Percentiles rank a stretch among this genome's conserved stretches.
These are phyloP conservation scores for Panaeolus cyanescens DNA, from an alignment of 768 basidiomycete genomes.

Conservation along the genomic window DNA sequence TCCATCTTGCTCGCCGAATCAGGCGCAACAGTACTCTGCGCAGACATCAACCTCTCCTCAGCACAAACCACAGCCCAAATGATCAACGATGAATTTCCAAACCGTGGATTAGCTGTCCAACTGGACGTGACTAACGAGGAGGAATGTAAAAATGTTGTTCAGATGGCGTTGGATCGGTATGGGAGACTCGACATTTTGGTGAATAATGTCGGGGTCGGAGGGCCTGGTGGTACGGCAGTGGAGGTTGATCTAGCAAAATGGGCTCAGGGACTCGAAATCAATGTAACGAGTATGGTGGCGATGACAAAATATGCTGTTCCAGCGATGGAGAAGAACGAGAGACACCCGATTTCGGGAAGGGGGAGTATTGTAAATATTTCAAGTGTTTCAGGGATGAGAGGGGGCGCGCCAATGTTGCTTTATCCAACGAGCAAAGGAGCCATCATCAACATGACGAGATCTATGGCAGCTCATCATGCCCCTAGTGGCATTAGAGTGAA, in stretches of 20 bases:
- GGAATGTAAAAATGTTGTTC: constrained; percentile 37
- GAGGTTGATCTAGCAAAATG: constrained; percentile 37
- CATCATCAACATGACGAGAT: constrained; percentile 43
- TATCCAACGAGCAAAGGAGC: constrained; percentile 47
- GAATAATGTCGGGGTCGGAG: constrained; percentile 43
- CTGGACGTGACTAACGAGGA: constrained; percentile 36
- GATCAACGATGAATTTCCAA: constrained; percentile 40
- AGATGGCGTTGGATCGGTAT: constrained; percentile 32
- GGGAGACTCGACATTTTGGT: constrained; percentile 45
- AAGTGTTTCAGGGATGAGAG: constrained; percentile 37
- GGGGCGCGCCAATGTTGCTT: constrained; percentile 39
- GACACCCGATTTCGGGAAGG: constrained; percentile 29
- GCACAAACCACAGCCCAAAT: constrained; percentile 39
- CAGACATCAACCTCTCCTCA: constrained; percentile 37
- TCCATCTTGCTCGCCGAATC: constrained; percentile 44
- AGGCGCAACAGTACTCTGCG: constrained; percentile 37
- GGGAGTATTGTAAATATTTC: constrained; percentile 46
- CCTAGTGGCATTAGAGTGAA: constrained; percentile 41
- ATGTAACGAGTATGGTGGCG: constrained; percentile 45
- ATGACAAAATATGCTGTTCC: constrained; percentile 45
- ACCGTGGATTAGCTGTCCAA: constrained; percentile 31
- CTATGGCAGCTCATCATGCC: constrained; percentile 46
- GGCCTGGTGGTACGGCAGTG: constrained; percentile 38
- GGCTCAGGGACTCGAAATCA: constrained; percentile 37
- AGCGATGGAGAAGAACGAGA: constrained; percentile 40